phyloP scores from a whole-genome alignment of 371 early-diverging fungal species.

The Blyttiomyces sp. region DNA sequence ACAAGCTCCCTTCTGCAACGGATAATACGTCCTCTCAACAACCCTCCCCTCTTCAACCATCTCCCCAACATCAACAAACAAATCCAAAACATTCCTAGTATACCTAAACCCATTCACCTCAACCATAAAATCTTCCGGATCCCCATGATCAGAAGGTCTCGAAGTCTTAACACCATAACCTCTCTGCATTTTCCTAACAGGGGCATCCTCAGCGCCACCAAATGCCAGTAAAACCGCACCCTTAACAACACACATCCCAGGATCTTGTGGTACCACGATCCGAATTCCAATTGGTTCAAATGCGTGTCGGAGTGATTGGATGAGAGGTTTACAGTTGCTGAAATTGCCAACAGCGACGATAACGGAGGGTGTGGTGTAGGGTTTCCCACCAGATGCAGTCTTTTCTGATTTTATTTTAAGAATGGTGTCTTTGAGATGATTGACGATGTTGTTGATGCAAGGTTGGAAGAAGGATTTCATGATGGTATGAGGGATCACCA shows the following conservation, averaged over 20 bases:
- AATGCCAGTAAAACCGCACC: constrained; percentile 2
- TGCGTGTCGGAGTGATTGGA: not conserved
- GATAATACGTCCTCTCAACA: not conserved
- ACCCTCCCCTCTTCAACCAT: not conserved
- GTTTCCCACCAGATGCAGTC: too few species aligned
- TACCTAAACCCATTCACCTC: not conserved
- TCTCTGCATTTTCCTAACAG: not conserved
- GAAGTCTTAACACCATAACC: not conserved
- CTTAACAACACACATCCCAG: not conserved
- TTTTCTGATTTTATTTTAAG: too few species aligned
- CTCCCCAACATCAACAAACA: not conserved
- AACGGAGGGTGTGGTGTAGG: too few species aligned
- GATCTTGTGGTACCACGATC: not conserved
- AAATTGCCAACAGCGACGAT: constrained; percentile 3
- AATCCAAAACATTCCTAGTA: not conserved
- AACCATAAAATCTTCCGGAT: too few species aligned
- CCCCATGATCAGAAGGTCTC: not conserved
- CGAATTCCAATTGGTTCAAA: not conserved
- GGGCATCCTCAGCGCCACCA: not conserved
- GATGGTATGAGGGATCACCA: too few species aligned
- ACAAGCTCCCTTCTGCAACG: not conserved
- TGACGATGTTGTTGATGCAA: too few species aligned
- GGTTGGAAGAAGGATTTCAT: too few species aligned
- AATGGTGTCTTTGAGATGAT: too few species aligned
- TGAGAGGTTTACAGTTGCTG: not conserved